phyloP scores from a whole-genome alignment of 2,329 filamentous ascomycete species.

The Hansfordia pulvinata region DNA sequence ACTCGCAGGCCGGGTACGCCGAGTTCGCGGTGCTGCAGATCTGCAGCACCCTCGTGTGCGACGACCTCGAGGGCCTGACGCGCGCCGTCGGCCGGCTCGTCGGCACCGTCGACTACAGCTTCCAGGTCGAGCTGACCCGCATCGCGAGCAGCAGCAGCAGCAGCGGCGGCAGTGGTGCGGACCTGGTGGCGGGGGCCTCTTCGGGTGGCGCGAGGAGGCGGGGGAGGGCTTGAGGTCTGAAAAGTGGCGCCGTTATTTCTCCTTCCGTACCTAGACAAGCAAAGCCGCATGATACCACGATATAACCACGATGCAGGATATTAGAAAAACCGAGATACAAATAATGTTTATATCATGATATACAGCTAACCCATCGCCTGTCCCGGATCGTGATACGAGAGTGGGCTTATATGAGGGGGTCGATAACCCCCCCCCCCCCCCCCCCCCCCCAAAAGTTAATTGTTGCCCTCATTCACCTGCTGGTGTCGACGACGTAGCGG shows the following conservation, averaged over 20 bases:
- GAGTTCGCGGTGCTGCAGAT: constrained; percentile 67
- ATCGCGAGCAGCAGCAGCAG: background rate
- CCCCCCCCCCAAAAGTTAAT: too few relatives aligned
- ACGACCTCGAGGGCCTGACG: constrained; percentile 53
- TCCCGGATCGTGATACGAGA: too few relatives aligned
- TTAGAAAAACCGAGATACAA: too few relatives aligned
- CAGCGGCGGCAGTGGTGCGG: background rate
- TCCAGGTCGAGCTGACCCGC: constrained; percentile 28
- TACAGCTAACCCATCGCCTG: too few relatives aligned
- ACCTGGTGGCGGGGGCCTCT: background rate
- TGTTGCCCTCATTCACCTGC: constrained; percentile 28
- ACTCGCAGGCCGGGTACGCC: constrained; percentile 59
- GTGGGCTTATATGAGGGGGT: too few relatives aligned
- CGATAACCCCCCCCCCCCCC: too few relatives aligned
- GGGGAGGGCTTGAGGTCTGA: background rate
- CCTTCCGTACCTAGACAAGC: too few relatives aligned
- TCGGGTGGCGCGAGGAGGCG: background rate
- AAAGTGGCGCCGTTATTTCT: too few relatives aligned
- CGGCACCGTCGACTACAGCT: constrained; percentile 63
- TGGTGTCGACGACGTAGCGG: constrained; percentile 66
- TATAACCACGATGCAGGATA: too few relatives aligned
- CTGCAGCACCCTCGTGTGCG: constrained; percentile 53
- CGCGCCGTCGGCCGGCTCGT: constrained; percentile 51
- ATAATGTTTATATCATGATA: too few relatives aligned
- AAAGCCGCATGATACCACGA: too few relatives aligned